phyloP scores from a whole-genome alignment of 306 rosid species.

The Oemleria cerasiformis region DNA sequence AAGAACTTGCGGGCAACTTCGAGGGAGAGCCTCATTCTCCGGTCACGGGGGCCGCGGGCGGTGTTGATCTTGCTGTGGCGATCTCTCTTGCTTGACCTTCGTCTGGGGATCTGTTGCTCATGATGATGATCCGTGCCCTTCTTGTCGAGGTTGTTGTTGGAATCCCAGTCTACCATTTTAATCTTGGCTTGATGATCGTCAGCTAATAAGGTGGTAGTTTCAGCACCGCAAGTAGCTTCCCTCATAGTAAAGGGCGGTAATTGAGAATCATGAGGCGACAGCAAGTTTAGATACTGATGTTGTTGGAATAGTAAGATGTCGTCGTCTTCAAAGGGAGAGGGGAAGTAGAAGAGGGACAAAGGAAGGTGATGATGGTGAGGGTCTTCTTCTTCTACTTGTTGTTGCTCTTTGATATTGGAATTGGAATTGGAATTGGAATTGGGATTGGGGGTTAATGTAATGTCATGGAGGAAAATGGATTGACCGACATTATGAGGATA shows the following conservation, averaged over 20 bases:
- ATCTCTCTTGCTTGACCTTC: conserved; percentile 57
- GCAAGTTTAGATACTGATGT: conserved; percentile 18
- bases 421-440: not conserved
- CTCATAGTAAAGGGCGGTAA: not conserved
- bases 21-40: conserved; percentile 84
- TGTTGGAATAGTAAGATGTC: conserved; percentile 29
- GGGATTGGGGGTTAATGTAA: conserved; percentile 5
- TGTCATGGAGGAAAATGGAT: conserved; percentile 33
- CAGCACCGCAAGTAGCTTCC: not conserved
- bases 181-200: not conserved
- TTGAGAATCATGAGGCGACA: conserved; percentile 12
- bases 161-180: conserved; percentile 22
- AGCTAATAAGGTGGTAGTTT: not conserved
- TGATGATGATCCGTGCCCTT: not conserved
- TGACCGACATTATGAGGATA: conserved; percentile 37
- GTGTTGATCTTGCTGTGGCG: conserved; percentile 90
- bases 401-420: conserved; percentile 29
- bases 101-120: conserved; percentile 28
- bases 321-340: conserved; percentile 51
- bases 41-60: conserved; percentile 62
- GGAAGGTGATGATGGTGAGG: conserved; percentile 21
- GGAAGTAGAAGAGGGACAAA: conserved; percentile 45
- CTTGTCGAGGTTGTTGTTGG: conserved; percentile 14
- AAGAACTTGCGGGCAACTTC: conserved; percentile 73
- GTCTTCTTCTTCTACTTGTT: not conserved